Evolutionary conservation across 2,329 filamentous ascomycete genomes (phyloP), one percentile per base, ranked within the genome.

Genomic region (Claviceps lovelessii): DNA sequence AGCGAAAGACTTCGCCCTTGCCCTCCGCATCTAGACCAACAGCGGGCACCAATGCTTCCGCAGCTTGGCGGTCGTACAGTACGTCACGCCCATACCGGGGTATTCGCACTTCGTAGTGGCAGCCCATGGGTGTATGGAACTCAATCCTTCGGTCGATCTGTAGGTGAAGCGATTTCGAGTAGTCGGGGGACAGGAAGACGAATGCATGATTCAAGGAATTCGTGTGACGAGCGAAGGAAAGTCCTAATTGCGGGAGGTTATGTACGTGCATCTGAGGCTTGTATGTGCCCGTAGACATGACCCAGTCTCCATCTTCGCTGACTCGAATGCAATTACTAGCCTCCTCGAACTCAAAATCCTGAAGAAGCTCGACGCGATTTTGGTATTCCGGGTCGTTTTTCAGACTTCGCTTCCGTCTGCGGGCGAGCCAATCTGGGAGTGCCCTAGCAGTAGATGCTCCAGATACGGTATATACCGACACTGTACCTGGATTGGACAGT

Each of bases 331-430:
- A 96, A 61, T 85, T 82, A 66, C 90, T 95, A 45, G 94, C 91
- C 71, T 95, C 90, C 64, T 96, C 90, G 64, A 98, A 97, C 66
- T 94, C 90, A 69, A 98, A 98, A 67, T 98, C 93, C 65, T 98
- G 93, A 42, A 98, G 79, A 55, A 98, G 77, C 70, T 98, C 93
- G 62, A 98, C 85, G 60, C 93, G 86, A 68, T 90, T 95, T 59
- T 90, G 85, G 71, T 91, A 97, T 67, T 96, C 91, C 57, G 86
- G 78, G 66, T 97, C 91, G 61, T 91, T 84, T 71, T 97, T 97
- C 62, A 96, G 74, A 66, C 88, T 94, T 67, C 87, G 80, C 76
- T 96, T 97, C 67, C 91, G 79, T 63, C 89, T 85, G 60, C 89
- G 81, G 39, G 90, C 86, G 57, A 98, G 86, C 90, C 93, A 98